Evolutionary conservation across 768 basidiomycete genomes (phyloP), one percentile per base, ranked within the genome.

Genomic region (Mycena latifolia): DNA sequence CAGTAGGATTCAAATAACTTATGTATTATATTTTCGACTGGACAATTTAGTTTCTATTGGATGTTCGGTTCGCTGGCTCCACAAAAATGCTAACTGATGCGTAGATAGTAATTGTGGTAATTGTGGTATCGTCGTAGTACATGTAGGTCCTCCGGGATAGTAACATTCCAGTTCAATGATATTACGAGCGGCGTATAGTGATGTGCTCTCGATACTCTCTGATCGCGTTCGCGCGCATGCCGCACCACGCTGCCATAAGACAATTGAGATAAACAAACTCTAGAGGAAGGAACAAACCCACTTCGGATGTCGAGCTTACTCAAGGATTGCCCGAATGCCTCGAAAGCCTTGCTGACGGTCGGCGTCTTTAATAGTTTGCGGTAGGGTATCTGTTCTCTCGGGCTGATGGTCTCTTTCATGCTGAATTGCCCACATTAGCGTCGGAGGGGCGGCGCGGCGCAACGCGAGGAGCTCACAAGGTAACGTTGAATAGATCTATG

Each of bases 291-390:
- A 43, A 15, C 24, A 2, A 12, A 29, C 55, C 1, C 35, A 67
- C 61, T 9, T 48, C 66, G 60, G 1, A 67, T 27, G 20, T 63
- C 55, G 8, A 67, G 28, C 33, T 24, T 62, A 35, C 48, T 60
- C n/a, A 54, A 37, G 2, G 61, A 57, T 8, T 51, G 35, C 1
- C 61, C 56, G 45, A 37, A 67, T 18, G 60, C 25, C 24, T 63
- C 51, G 29, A 58, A 11, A 15, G 28, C 50, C 25, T 12, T 28
- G 46, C 27, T n/a, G 12, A 63, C 28, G 17, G 46, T 51, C 11
- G 51, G 53, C 27, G 59, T 66, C 33, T 41, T 48, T 20, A 66
- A 35, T 6, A 56, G 41, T 48, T 56, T 61, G 51, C 64, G 64
- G 55, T 59, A 65, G 17, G 53, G 64, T 6, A 65, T 43, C 45